Evolutionary conservation across 2,329 filamentous ascomycete species (phyloP).

Genomic region (Chaetomium olivaceum): DNA sequence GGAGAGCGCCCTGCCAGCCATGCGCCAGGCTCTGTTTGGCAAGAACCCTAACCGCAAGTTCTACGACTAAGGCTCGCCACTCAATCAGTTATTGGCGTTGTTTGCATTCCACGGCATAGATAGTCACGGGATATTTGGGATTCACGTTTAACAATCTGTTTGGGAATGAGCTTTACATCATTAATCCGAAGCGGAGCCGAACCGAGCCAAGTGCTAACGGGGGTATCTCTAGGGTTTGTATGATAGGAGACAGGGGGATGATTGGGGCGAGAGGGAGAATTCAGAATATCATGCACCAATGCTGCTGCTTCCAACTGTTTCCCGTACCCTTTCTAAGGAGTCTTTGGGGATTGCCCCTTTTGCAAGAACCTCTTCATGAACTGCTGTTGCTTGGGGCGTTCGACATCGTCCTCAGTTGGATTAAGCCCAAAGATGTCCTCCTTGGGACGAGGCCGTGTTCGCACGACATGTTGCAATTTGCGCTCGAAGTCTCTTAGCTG

Average conservation of each 20-base stretch:
- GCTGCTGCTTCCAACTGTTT: not conserved
- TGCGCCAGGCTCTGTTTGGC: slow-evolving; percentile 86
- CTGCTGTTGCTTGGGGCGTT: slow-evolving; percentile 47
- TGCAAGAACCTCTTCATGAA: slow-evolving; percentile 51
- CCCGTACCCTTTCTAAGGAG: not conserved
- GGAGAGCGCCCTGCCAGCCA: slow-evolving; percentile 77
- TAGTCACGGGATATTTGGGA: slow-evolving; percentile 8
- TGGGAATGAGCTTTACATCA: slow-evolving; percentile 16
- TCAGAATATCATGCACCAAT: slow-evolving; percentile 12
- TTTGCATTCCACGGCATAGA: slow-evolving; percentile 1
- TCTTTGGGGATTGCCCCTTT: slow-evolving; percentile 10
- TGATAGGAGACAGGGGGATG: slow-evolving; percentile 19
- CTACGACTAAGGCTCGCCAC: slow-evolving; percentile 66
- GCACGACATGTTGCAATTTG: slow-evolving; percentile 68
- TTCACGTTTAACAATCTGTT: slow-evolving; percentile 7
- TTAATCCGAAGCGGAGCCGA: slow-evolving; percentile 13
- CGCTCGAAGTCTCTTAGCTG: slow-evolving; percentile 72
- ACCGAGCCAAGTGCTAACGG: slow-evolving; percentile 13
- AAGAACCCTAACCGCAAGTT: slow-evolving; percentile 96
- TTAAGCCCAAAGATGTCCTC: slow-evolving; percentile 51
- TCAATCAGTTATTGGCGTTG: not conserved
- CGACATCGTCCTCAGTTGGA: slow-evolving; percentile 37
- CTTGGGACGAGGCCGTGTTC: slow-evolving; percentile 61
- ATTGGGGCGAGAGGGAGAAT: not conserved
- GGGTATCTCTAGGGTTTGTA: slow-evolving; percentile 30